Conservation (phyloP, 805 yeast species). For the Peterozyma xylosa region DNA sequence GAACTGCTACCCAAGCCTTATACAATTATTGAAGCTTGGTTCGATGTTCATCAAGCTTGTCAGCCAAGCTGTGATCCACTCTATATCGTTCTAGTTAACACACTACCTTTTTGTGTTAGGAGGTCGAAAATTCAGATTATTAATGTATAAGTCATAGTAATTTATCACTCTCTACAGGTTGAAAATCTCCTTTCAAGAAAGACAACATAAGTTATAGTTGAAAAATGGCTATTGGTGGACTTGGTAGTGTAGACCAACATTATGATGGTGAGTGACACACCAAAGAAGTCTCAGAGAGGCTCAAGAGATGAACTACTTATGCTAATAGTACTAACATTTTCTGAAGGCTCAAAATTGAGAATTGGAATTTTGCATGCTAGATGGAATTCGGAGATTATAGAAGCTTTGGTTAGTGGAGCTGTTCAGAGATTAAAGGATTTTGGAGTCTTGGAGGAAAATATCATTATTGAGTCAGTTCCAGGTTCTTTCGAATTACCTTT, state of each 20-base stretch:
- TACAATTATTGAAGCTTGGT: too few relatives aligned
- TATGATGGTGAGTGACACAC: slow-evolving; percentile 52
- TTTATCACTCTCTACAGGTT: too few relatives aligned
- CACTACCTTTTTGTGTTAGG: too few relatives aligned
- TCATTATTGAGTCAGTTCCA: slow-evolving; percentile 80
- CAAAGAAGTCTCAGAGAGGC: background rate
- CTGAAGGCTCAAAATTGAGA: slow-evolving; percentile 43
- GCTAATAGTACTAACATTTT: background rate
- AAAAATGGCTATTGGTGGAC: slow-evolving; percentile 71
- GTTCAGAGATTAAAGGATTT: slow-evolving; percentile 45
- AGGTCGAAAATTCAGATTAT: too few relatives aligned
- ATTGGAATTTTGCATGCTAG: slow-evolving; percentile 93
- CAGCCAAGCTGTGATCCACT: too few relatives aligned
- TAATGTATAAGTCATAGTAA: too few relatives aligned
- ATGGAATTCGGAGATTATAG: slow-evolving; percentile 80
- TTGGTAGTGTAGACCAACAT: slow-evolving; percentile 62
- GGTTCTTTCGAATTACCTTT: slow-evolving; percentile 93
- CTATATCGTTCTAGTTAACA: too few relatives aligned
- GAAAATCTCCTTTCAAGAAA: too few relatives aligned
- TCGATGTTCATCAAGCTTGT: too few relatives aligned
- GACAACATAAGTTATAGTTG: background rate
- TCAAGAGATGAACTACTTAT: background rate
- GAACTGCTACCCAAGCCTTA: too few relatives aligned
- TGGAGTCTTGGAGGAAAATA: slow-evolving; percentile 73
- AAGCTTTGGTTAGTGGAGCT: slow-evolving; percentile 76